A percentile compares a stretch with the other conserved stretches of the same genome.
phyloP scores from a whole-genome alignment of 805 yeast species.

The Sungouiozyma ichnusensis region DNA sequence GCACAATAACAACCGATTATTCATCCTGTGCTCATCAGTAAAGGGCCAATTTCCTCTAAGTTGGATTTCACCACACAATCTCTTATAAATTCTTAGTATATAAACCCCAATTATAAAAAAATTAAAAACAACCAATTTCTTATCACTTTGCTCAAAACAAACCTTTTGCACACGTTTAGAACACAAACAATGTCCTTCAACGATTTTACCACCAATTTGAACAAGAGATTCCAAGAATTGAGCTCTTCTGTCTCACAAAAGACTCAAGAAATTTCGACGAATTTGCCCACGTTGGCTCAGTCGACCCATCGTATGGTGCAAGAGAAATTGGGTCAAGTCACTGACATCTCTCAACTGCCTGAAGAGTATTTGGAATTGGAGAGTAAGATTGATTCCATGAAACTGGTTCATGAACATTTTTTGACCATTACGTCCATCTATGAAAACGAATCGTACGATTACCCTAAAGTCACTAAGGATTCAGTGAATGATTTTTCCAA shows the following conservation, averaged over 20 bases:
- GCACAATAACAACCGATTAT: background rate
- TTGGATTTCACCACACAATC: too few species aligned
- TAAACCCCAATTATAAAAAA: background rate
- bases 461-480: slow-evolving; percentile 65
- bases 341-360: slow-evolving; percentile 77
- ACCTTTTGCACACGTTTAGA: background rate
- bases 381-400: slow-evolving; percentile 60
- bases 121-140: background rate
- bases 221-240: slow-evolving; percentile 24
- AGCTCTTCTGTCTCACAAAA: slow-evolving; percentile 23
- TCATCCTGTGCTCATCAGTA: background rate
- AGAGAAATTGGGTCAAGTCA: slow-evolving; percentile 69
- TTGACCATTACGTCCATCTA: slow-evolving; percentile 44
- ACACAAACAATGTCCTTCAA: slow-evolving; percentile 21
- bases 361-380: slow-evolving; percentile 71
- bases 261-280: slow-evolving; percentile 36
- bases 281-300: slow-evolving; percentile 65
- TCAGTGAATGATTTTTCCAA: slow-evolving; percentile 66
- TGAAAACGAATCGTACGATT: slow-evolving; percentile 73
- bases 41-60: background rate
- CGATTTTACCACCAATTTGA: slow-evolving; percentile 19
- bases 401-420: slow-evolving; percentile 51
- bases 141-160: too few species aligned
- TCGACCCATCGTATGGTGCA: slow-evolving; percentile 72
- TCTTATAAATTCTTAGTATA: too few species aligned